Evolutionary conservation across 2,329 filamentous ascomycete species (phyloP), one percentile per base, ranked within the genome.

Genomic region (Sporothrix humicola): DNA sequence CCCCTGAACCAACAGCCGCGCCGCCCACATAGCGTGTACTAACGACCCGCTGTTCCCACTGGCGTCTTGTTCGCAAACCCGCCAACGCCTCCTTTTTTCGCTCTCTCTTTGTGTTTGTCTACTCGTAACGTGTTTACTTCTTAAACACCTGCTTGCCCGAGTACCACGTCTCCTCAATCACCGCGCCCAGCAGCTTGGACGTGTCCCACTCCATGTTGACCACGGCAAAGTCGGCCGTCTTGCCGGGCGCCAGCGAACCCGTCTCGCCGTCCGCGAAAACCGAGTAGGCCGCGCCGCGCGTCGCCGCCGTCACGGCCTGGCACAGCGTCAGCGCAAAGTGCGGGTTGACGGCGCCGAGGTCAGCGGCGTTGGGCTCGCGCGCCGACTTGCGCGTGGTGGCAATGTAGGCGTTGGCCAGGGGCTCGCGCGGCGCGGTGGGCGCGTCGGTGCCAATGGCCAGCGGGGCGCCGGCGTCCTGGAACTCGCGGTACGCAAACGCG

Each of bases 401-500:
- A 3, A 89, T 84, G 77, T 90, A 90, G 6, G 90, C 76, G 74
- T 91, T 91, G 2, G 82, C 83, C 59, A 90, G 80, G 8, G 88
- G 84, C 0, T 82, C 78, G 76, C 88, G 85, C 1, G 87, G 87
- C 1, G 89, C 88, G 0, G 89, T 90, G 0, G 89, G 89, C 0
- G 87, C 84, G 76, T 91, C 89, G 2, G 85, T 87, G 0, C 89
- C 89, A 12, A 91, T 83, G 0, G 89, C 88, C 0, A 91, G 79
- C 1, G 82, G 78, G 0, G 88, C 87, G 1, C 88, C 88, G 0
- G 82, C 82, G 59, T 87, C 85, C 1, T 84, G 83, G 75, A 91
- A 90, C 65, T 91, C 89, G 58, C 85, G 84, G 79, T 92, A 91
- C 0, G 90, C 87, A 77, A 91, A 92, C 0, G 88, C 89, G 15